Conservation (phyloP, 1,139 yeast species). For the Scheffersomyces titani region DNA sequence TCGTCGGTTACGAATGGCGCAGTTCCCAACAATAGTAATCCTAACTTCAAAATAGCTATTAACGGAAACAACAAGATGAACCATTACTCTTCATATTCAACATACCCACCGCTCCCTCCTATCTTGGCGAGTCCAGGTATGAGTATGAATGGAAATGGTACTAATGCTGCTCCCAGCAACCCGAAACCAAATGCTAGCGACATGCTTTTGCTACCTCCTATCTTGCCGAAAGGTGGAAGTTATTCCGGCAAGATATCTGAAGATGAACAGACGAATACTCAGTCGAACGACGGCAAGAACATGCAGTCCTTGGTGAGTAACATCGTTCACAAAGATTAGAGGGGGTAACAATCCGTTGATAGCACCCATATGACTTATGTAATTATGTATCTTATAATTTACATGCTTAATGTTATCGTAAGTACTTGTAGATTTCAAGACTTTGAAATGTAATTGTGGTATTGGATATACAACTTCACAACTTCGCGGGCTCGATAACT, state of each 20-base stretch:
- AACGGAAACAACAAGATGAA: slow-evolving; percentile 1
- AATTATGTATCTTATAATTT: too few species aligned
- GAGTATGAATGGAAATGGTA: not conserved
- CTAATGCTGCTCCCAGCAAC: not conserved
- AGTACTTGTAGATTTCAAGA: not conserved
- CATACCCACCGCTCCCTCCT: slow-evolving; percentile 2
- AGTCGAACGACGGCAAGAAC: not conserved
- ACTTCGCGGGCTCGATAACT: slow-evolving; percentile 11
- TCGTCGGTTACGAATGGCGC: not conserved
- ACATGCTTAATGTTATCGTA: not conserved
- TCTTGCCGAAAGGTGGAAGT: not conserved
- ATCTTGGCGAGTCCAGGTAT: not conserved
- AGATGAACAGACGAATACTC: not conserved
- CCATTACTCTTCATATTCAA: slow-evolving; percentile 1
- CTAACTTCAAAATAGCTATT: not conserved
- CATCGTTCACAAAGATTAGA: not conserved
- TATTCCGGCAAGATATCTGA: not conserved
- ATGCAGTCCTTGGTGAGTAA: not conserved
- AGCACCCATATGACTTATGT: not conserved
- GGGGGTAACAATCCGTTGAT: not conserved
- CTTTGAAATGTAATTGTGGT: not conserved
- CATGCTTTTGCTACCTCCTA: not conserved
- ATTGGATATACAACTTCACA: slow-evolving; percentile 2
- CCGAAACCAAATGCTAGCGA: not conserved
- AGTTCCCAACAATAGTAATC: not conserved